These are phyloP conservation scores for Fusarium sulawesiense DNA, from an alignment of 2,329 filamentous ascomycete genomes.

Conservation along the genomic window DNA sequence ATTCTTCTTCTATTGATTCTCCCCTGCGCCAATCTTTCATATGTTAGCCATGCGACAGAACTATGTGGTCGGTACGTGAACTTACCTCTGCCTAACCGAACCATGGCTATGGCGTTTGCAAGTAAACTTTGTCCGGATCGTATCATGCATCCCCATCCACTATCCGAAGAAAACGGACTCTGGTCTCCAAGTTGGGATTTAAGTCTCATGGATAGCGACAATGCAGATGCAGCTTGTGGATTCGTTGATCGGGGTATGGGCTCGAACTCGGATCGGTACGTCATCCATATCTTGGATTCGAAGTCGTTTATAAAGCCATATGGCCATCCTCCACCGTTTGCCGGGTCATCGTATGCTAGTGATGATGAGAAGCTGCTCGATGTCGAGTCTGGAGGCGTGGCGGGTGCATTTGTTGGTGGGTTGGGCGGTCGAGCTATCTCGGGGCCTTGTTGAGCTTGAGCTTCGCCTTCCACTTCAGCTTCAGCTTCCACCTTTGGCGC, in stretches of 20 bases:
- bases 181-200: slow-evolving; percentile 83
- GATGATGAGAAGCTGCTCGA: slow-evolving; percentile 65
- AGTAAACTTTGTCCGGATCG: slow-evolving; percentile 92
- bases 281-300: slow-evolving; percentile 94
- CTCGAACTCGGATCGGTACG: slow-evolving; percentile 88
- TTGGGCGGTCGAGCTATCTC: slow-evolving; percentile 34
- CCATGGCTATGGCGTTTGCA: slow-evolving; percentile 81
- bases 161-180: slow-evolving; percentile 88
- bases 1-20: slow-evolving; percentile 68
- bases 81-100: slow-evolving; percentile 82
- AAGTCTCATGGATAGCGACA: slow-evolving; percentile 87
- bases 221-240: slow-evolving; percentile 73
- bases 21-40: slow-evolving; percentile 78
- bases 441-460: slow-evolving; percentile 20
- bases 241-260: slow-evolving; percentile 83
- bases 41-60: slow-evolving; percentile 20
- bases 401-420: slow-evolving; percentile 49
- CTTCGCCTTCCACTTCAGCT: slow-evolving; percentile 13
- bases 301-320: slow-evolving; percentile 89
- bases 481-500: slow-evolving; percentile 24
- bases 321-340: slow-evolving; percentile 77
- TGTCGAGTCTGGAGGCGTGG: slow-evolving; percentile 61
- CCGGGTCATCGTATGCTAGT: slow-evolving; percentile 59
- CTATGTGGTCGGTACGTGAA: not conserved
- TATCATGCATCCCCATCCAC: slow-evolving; percentile 99